These are phyloP conservation scores for Daedaleopsis sinensis DNA, from an alignment of 768 basidiomycete species.

Conservation along the genomic window DNA sequence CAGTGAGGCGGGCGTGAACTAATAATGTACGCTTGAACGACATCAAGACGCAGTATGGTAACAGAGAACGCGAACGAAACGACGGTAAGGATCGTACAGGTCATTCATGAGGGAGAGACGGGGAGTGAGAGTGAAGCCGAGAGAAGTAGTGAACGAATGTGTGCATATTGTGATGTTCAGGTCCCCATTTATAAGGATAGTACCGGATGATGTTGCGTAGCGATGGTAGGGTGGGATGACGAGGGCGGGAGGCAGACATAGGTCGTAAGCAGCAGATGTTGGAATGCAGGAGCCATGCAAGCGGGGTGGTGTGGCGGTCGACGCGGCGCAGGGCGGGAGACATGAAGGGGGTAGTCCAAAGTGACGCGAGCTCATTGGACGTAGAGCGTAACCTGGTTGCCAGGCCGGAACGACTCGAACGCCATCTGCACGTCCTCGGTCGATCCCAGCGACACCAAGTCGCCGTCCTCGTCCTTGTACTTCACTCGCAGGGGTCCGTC, in stretches of 20 bases:
- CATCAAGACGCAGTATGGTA: conserved; percentile 18
- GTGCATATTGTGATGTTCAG: conserved; percentile 19
- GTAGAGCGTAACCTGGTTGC: conserved; percentile 80
- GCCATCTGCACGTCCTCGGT: conserved; percentile 96
- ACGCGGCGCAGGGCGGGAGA: conserved; percentile 14
- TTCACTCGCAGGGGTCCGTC: conserved; percentile 84
- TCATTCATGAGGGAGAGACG: conserved; percentile 23
- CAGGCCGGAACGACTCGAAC: conserved; percentile 80
- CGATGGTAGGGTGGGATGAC: conserved; percentile 5
- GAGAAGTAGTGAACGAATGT: conserved; percentile 23
- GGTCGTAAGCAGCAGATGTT: conserved; percentile 10
- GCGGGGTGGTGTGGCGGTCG: not conserved
- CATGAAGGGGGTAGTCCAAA: not conserved
- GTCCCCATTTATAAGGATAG: conserved; percentile 29
- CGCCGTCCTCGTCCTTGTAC: conserved; percentile 92
- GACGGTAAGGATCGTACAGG: conserved; percentile 18
- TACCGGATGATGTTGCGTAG: conserved; percentile 14
- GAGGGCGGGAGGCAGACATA: conserved; percentile 7
- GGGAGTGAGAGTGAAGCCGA: not conserved
- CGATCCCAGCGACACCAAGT: conserved; percentile 83
- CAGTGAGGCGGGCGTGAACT: conserved; percentile 2
- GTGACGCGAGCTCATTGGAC: conserved; percentile 57
- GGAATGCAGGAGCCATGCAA: conserved; percentile 1
- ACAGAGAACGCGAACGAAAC: conserved; percentile 13
- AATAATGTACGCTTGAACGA: conserved; percentile 14